These are phyloP conservation scores for Neocatenulostroma microsporum DNA, from an alignment of 2,329 filamentous ascomycete genomes.

Conservation along the genomic window DNA sequence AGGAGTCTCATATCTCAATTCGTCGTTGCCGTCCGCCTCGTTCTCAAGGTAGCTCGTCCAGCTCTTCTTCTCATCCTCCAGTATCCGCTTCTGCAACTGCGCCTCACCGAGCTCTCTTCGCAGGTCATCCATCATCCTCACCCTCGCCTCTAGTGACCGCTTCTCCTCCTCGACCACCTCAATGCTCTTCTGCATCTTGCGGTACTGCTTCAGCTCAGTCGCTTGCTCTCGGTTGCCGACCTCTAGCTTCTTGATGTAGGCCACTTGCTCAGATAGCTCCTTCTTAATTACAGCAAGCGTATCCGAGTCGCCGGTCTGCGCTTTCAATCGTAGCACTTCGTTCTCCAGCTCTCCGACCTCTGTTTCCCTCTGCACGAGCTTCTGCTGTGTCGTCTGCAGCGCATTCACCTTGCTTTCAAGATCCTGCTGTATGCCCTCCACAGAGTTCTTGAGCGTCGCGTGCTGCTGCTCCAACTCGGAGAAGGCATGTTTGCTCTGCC, in stretches of 20 bases:
- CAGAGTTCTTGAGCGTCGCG: constrained; percentile 45
- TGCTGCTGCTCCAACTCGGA: constrained; percentile 56
- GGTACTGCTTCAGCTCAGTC: constrained; percentile 70
- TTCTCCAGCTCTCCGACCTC: constrained; percentile 70
- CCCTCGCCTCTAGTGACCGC: constrained; percentile 65
- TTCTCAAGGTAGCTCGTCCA: constrained; percentile 82
- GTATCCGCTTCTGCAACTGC: constrained; percentile 70
- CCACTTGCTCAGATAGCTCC: constrained; percentile 83
- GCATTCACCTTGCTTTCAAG: constrained; percentile 49
- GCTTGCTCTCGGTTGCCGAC: constrained; percentile 70
- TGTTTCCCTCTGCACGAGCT: constrained; percentile 60
- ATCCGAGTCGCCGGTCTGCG: constrained; percentile 78
- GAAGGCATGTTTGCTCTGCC: constrained; percentile 55
- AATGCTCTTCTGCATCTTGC: constrained; percentile 75
- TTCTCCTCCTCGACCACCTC: constrained; percentile 96
- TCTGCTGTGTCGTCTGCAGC: constrained; percentile 56
- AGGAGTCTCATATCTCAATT: constrained; percentile 73
- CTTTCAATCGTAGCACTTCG: constrained; percentile 74
- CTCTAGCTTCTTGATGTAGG: constrained; percentile 82
- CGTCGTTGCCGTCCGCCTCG: constrained; percentile 52
- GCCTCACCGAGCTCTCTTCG: constrained; percentile 72
- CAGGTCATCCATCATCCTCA: constrained; percentile 66
- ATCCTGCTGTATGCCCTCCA: constrained; percentile 54
- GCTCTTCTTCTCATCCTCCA: constrained; percentile 79
- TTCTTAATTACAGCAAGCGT: constrained; percentile 77